Base-by-base conservation (phyloP, 441 rosid genomes). In the Eruca vesicaria region DNA sequence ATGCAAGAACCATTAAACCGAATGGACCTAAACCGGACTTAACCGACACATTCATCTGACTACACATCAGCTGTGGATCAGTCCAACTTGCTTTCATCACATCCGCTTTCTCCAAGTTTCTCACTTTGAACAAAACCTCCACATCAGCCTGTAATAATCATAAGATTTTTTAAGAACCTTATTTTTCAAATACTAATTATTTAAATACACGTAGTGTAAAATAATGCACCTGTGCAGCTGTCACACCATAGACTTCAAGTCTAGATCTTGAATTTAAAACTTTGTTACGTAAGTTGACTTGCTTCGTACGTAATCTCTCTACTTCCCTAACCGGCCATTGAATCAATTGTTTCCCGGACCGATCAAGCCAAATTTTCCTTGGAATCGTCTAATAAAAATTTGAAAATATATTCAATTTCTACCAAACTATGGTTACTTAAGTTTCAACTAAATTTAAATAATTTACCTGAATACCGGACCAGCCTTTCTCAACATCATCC, bases 401-500 rank as follows among this genome's bases (percentile, higher is more conserved):
- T 23, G 26, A 23, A 23, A 23, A 23, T 23, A 23, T 4, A 10
- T 26, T 60, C 32, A 23, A 15, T 45, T 7, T 69, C 8, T 43
- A 43, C 16, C 18, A 43, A 2, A n/a, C 1, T 43, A 12, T 18
- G 53, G n/a, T 69, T 1, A 4, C 0, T 8, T 14, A 0, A 26
- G 11, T 60, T 7, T 69, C 38, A 69, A 9, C 7, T 53, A 7
- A 26, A 2, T 41, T 0, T 14, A 10, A 55, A 35, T 19, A 29
- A 66, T 4, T 73, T 82, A 90, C 93, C 87, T 89, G 91, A 76
- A 94, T n/a, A 50, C 97, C 97, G n/a, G 97, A 68, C 97, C 97
- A 94, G 19, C 97, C 98, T 75, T 88, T 94, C 80, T 82, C 76
- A 33, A 82, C 10, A 78, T 92, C 89, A 73, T 76, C 87, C 0